Percentiles rank a stretch among this genome's conserved stretches.
These are phyloP conservation scores for Parastagonospora nodorum DNA, from an alignment of 2,329 filamentous ascomycete genomes.

Conservation along the genomic window DNA sequence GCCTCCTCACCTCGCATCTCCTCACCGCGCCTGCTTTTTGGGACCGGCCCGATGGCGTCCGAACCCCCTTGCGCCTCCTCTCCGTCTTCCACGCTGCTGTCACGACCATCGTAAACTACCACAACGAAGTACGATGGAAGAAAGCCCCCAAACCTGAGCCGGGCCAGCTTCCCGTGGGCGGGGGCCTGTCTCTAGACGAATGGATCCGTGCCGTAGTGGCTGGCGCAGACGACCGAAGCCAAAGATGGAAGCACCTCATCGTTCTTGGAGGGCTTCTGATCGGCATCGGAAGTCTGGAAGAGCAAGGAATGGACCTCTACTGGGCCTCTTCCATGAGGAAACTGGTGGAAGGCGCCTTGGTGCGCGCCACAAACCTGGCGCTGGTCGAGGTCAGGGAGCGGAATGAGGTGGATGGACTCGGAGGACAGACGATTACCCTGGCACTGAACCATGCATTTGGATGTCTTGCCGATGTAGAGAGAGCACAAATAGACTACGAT, in stretches of 20 bases:
- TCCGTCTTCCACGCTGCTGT: conserved; percentile 74
- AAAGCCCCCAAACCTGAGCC: conserved; percentile 34
- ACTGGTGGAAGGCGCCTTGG: conserved; percentile 74
- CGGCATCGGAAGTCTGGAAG: conserved; percentile 62
- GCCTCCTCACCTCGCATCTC: conserved; percentile 73
- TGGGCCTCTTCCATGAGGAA: conserved; percentile 66
- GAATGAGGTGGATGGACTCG: conserved; percentile 56
- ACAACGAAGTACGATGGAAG: conserved; percentile 41
- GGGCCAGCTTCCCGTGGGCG: conserved; percentile 38
- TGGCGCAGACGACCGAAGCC: conserved; percentile 65
- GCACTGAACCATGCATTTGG: conserved; percentile 79
- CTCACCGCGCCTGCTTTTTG: conserved; percentile 74
- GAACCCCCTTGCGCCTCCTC: conserved; percentile 68
- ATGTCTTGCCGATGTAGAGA: conserved; percentile 66
- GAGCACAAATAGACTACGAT: conserved; percentile 67
- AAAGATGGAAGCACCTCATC: conserved; percentile 83
- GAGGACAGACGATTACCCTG: conserved; percentile 62
- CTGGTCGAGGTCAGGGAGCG: conserved; percentile 61
- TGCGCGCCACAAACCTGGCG: conserved; percentile 77
- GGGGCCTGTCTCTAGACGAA: conserved; percentile 59
- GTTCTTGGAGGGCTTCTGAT: conserved; percentile 78
- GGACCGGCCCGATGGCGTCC: conserved; percentile 65
- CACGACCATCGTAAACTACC: conserved; percentile 58
- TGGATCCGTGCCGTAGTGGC: conserved; percentile 64
- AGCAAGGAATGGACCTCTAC: conserved; percentile 60